Base-by-base conservation (phyloP, 2,329 filamentous ascomycete species). In the Nigrospora osmanthi region DNA sequence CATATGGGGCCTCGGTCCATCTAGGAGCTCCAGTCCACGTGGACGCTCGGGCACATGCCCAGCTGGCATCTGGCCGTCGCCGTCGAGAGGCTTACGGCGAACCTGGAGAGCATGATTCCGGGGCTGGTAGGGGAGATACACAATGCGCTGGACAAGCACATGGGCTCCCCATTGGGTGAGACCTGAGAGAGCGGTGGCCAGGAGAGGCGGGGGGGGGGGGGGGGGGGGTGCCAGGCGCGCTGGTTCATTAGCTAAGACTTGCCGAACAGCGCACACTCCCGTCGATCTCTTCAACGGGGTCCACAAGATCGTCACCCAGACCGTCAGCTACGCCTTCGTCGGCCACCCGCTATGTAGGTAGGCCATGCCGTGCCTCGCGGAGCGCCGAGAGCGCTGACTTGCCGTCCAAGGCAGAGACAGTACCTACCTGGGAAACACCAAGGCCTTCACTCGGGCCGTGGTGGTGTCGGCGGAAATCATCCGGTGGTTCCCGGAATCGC, bases 281-380 rank as follows among this genome's bases (percentile, higher is more conserved):
- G 23, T 42, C 19, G 12, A 17, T 14, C 17, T 42, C 14, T 23
- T 35, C 33, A 35, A 17, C 16, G 40, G 15, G n/a, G 28, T 42
- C 13, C 40, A 42, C 7, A 42, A 42, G 12, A 33, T 42, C 9
- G 33, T 36, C 13, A 23, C 40, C 19, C 40, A 36, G 15, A 15
- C 40, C 13, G 11, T 36, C 34, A 36, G 17, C 30, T 36, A 36
- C 16, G 33, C 40, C 9, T 42, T 42, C 16, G 40, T 42, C 7
- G 40, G 40, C 14, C 33, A 42, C 16, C 40, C 40, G 19, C 35
- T 42, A 23, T 42, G 40, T 42, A 16, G 16, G 40, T 42, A 4
- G 6, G 5, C 32, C 13, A 23, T 41, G 4, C 16, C 12, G 17
- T 5, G 31, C 9, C 34, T n/a, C 19, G 16, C 4, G 4, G 30